A percentile compares a stretch with the other conserved stretches of the same genome.
These are phyloP conservation scores for Flaveria bidentis DNA, from an alignment of 129 eudicot species.

Conservation along the genomic window DNA sequence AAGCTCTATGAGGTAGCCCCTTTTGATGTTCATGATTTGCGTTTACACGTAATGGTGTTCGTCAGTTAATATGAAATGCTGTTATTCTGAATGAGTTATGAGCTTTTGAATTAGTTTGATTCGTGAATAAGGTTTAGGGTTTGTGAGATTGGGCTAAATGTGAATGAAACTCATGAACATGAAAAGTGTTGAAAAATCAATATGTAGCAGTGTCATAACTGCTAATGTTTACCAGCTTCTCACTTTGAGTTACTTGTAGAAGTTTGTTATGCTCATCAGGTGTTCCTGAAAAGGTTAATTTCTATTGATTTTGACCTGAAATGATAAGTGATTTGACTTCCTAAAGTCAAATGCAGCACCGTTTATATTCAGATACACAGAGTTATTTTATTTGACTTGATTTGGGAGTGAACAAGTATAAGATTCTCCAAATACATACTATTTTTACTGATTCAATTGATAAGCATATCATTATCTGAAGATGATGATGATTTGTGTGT, in stretches of 20 bases:
- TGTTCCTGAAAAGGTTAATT: constrained; percentile 3
- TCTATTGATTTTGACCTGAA: not conserved
- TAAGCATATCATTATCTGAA: not conserved
- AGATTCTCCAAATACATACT: not conserved
- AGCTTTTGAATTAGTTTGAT: not conserved
- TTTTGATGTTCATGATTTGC: not conserved
- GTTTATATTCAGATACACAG: not conserved
- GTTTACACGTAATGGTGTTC: not conserved
- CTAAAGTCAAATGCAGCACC: not conserved
- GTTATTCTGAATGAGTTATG: not conserved
- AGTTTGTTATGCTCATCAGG: constrained; percentile 8
- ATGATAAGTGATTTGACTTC: not conserved
- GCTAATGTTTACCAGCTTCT: not conserved
- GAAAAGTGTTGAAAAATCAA: not conserved
- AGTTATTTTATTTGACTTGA: not conserved
- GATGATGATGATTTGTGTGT: not conserved
- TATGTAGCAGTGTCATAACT: not conserved
- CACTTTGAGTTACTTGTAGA: not conserved
- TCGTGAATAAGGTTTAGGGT: constrained; percentile 10
- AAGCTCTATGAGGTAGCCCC: constrained; percentile 72
- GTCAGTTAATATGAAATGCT: not conserved
- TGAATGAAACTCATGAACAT: constrained; percentile 2
- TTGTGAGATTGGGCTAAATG: constrained; percentile 5
- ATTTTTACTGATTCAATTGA: not conserved
- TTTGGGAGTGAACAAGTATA: not conserved